A percentile compares a stretch with the other conserved stretches of the same genome.
These are phyloP conservation scores for Groenewaldozyma auringiensis DNA, from an alignment of 1,139 yeast species.

Conservation along the genomic window DNA sequence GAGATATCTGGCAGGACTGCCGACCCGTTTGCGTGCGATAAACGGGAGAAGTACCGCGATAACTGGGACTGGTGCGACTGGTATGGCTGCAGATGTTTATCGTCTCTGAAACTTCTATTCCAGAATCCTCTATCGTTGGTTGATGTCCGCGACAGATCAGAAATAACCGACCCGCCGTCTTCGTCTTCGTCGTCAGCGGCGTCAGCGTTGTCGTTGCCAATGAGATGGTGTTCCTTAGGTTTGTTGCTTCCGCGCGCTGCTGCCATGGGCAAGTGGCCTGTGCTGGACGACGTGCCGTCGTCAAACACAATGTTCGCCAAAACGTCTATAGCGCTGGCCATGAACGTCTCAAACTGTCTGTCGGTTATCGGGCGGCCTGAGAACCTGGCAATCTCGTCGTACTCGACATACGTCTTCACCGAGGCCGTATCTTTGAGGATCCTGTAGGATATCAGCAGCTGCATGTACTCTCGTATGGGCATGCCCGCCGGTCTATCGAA, in stretches of 20 bases:
- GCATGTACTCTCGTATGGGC: conserved; percentile 47
- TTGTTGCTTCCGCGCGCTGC: too few relatives aligned
- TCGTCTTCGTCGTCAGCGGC: too few relatives aligned
- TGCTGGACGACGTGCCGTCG: too few relatives aligned
- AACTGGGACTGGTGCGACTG: neutral
- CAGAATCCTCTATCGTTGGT: neutral
- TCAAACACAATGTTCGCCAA: conserved; percentile 14
- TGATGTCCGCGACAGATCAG: neutral
- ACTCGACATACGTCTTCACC: conserved; percentile 37
- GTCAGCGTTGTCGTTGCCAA: too few relatives aligned
- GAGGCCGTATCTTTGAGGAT: conserved; percentile 18
- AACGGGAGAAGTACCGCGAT: neutral
- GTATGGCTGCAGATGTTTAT: neutral
- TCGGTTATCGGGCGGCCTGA: conserved; percentile 57
- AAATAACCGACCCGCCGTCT: neutral
- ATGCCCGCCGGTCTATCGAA: conserved; percentile 34
- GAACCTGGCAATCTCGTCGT: conserved; percentile 67
- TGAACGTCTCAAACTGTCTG: conserved; percentile 48
- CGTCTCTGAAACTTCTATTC: conserved; percentile 1
- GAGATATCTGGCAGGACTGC: conserved; percentile 1
- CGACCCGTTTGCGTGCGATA: too few relatives aligned
- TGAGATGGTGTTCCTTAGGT: too few relatives aligned
- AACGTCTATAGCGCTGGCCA: conserved; percentile 36
- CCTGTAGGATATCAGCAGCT: conserved; percentile 28
- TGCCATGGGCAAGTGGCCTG: too few relatives aligned